Conservation (phyloP, 1,284 basidiomycete genomes). For the Agaricales sp. region DNA sequence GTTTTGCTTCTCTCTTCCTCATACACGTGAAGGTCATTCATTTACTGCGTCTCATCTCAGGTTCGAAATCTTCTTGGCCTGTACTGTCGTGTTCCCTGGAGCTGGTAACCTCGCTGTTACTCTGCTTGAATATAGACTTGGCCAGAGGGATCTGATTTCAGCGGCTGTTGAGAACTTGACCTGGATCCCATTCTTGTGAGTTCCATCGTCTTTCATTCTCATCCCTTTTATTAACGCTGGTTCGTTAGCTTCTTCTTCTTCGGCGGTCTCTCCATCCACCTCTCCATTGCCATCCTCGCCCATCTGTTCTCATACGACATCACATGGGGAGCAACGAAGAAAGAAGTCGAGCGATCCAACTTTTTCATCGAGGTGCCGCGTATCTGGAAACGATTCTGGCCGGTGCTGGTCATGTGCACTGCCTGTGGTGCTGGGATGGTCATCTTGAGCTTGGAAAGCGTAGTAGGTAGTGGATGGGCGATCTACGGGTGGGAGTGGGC, state of each 20-base stretch:
- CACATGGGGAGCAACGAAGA: conserved; percentile 70
- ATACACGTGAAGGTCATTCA: neutral
- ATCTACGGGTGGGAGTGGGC: conserved; percentile 54
- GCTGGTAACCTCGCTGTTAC: conserved; percentile 66
- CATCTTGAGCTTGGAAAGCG: conserved; percentile 32
- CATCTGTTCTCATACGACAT: conserved; percentile 82
- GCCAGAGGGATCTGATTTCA: conserved; percentile 42
- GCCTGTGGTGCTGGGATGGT: conserved; percentile 39
- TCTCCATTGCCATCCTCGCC: conserved; percentile 65
- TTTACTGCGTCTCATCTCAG: conserved; percentile 13
- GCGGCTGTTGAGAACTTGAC: conserved; percentile 55
- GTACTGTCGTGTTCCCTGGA: conserved; percentile 66
- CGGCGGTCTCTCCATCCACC: conserved; percentile 65
- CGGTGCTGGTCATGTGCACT: conserved; percentile 46
- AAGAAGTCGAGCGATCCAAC: conserved; percentile 74
- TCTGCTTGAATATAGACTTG: conserved; percentile 68
- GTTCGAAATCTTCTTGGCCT: conserved; percentile 72
- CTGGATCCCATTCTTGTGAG: conserved; percentile 76
- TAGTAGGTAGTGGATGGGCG: conserved; percentile 53
- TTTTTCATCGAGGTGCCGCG: conserved; percentile 84
- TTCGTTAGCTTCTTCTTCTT: conserved; percentile 73
- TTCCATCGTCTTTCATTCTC: conserved; percentile 11
- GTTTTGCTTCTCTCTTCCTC: neutral
- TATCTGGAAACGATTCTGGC: conserved; percentile 67
- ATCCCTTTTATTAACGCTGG: neutral